Conservation (phyloP, 1,284 basidiomycete genomes). For the Heterobasidion parviporum region DNA sequence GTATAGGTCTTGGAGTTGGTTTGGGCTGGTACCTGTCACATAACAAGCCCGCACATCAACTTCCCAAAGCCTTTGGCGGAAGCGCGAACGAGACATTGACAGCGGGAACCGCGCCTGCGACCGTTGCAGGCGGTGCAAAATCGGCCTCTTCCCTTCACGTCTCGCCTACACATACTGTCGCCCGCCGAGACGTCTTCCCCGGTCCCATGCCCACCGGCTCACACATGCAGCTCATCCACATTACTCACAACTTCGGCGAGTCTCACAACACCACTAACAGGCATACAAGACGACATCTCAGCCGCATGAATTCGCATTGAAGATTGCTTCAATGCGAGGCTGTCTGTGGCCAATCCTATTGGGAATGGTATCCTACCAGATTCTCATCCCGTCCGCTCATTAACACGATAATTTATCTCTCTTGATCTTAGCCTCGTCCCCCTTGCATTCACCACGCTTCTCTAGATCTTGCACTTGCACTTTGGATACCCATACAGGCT, state of each 20-base stretch:
- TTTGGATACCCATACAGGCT: background rate
- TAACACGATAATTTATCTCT: slow-evolving; percentile 10
- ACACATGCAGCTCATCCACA: slow-evolving; percentile 2
- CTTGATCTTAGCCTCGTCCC: background rate
- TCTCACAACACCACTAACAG: slow-evolving; percentile 33
- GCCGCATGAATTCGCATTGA: slow-evolving; percentile 8
- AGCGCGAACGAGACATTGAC: slow-evolving; percentile 39
- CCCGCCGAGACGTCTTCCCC: slow-evolving; percentile 16
- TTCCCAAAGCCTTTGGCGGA: slow-evolving; percentile 60
- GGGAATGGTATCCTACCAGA: background rate
- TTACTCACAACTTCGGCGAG: slow-evolving; percentile 1
- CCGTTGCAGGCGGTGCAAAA: slow-evolving; percentile 6
- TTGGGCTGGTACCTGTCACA: slow-evolving; percentile 54
- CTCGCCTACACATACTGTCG: slow-evolving; percentile 41
- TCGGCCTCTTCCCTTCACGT: slow-evolving; percentile 20
- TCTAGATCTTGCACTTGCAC: slow-evolving; percentile 2
- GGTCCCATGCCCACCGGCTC: slow-evolving; percentile 14
- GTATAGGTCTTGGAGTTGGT: slow-evolving; percentile 43
- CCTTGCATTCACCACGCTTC: background rate
- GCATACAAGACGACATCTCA: slow-evolving; percentile 7
- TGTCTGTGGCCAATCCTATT: background rate
- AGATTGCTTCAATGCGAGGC: background rate
- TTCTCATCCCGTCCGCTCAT: slow-evolving; percentile 31
- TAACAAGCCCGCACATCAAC: slow-evolving; percentile 34
- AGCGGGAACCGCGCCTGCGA: slow-evolving; percentile 8